A percentile compares a stretch with the other conserved stretches of the same genome.
phyloP scores from a whole-genome alignment of 164 flowering plant genomes.

The Kalanchoe fedtschenkoi region DNA sequence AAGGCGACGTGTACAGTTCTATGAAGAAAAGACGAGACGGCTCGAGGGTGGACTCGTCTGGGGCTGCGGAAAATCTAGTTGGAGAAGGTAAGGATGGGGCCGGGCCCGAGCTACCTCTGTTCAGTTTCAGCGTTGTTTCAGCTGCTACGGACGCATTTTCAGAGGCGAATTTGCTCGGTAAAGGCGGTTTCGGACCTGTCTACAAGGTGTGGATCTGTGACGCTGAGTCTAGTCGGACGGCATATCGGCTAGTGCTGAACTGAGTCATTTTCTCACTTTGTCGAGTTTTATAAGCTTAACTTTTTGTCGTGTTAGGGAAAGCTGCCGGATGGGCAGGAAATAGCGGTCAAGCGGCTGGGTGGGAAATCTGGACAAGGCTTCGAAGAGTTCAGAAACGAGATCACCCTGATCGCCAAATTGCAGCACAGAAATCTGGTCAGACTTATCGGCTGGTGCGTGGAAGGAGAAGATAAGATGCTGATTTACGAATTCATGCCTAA shows the following conservation, averaged over 20 bases:
- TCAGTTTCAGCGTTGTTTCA: constrained; percentile 27
- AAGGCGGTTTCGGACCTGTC: constrained; percentile 82
- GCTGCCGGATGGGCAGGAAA: constrained; percentile 35
- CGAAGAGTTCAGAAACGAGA: constrained; percentile 65
- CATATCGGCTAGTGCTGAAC: neutral
- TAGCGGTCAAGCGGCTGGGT: constrained; percentile 77
- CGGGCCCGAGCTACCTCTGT: constrained; percentile 37
- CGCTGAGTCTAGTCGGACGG: neutral
- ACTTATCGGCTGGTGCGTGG: constrained; percentile 53
- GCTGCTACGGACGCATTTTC: constrained; percentile 48
- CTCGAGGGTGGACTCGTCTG: constrained; percentile 31
- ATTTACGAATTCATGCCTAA: constrained; percentile 75
- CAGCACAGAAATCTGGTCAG: constrained; percentile 72
- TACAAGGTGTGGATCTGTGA: constrained; percentile 39
- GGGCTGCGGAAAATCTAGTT: constrained; percentile 16
- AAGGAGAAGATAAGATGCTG: constrained; percentile 60
- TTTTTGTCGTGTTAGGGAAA: constrained; percentile 28
- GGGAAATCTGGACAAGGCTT: constrained; percentile 59
- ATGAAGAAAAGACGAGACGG: constrained; percentile 17
- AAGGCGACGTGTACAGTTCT: constrained; percentile 6
- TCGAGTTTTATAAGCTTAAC: neutral
- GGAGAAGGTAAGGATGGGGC: constrained; percentile 23
- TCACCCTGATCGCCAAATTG: constrained; percentile 49
- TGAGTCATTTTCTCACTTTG: neutral
- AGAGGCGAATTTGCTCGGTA: constrained; percentile 47